Percentiles rank a stretch among this genome's conserved stretches.
Conservation (phyloP, 2,329 filamentous ascomycete genomes). For the Kalmusia sp. region DNA sequence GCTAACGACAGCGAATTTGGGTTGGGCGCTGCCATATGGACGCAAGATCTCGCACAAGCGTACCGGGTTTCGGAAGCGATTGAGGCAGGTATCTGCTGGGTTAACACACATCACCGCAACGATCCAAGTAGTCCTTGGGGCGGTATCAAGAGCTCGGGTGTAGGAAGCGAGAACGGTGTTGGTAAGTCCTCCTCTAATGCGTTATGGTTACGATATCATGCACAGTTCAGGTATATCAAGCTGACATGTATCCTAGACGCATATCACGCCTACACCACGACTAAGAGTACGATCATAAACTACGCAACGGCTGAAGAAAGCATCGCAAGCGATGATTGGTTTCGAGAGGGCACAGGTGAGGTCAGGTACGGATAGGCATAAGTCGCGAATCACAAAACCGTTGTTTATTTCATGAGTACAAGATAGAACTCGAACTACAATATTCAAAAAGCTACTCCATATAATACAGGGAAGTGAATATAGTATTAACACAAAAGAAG, state of each 20-base stretch:
- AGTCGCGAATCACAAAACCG: too few species aligned
- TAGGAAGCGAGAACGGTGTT: slow-evolving; percentile 76
- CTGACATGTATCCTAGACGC: slow-evolving; percentile 36
- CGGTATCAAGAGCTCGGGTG: slow-evolving; percentile 66
- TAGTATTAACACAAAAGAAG: too few species aligned
- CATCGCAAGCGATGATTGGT: slow-evolving; percentile 69
- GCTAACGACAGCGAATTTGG: slow-evolving; percentile 61
- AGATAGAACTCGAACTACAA: too few species aligned
- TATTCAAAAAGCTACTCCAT: too few species aligned
- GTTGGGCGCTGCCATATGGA: slow-evolving; percentile 60
- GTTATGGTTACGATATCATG: too few species aligned
- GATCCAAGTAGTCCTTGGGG: slow-evolving; percentile 77
- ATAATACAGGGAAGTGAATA: too few species aligned
- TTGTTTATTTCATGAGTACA: too few species aligned
- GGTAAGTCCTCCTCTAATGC: slow-evolving; percentile 64
- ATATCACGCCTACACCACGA: slow-evolving; percentile 54
- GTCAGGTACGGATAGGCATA: slow-evolving; percentile 68
- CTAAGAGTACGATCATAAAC: slow-evolving; percentile 74
- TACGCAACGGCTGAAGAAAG: slow-evolving; percentile 65
- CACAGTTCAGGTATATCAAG: neutral
- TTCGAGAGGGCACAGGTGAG: slow-evolving; percentile 62
- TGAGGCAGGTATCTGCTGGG: slow-evolving; percentile 57
- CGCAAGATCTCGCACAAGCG: slow-evolving; percentile 56
- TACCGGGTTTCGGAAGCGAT: slow-evolving; percentile 56
- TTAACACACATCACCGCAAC: slow-evolving; percentile 70